Conservation (phyloP, 106 monocot genomes). For the Dendrobium chrysotoxum region DNA sequence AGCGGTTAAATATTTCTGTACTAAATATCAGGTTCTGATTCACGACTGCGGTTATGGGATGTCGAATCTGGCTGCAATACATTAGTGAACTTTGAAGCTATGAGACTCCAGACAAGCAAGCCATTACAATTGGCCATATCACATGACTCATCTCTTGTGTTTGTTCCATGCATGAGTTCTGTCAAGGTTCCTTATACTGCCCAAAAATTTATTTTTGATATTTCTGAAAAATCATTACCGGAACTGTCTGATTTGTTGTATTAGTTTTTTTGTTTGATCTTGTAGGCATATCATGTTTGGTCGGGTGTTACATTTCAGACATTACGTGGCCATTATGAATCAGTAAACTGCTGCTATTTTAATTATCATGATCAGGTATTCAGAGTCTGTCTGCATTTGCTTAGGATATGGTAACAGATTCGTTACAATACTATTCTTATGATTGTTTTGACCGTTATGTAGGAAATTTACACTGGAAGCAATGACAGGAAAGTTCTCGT, state of each 20-base stretch:
- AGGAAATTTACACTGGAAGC: conserved; percentile 97
- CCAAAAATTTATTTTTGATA: not conserved
- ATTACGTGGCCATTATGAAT: conserved; percentile 81
- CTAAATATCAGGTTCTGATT: conserved; percentile 70
- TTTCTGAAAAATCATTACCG: not conserved
- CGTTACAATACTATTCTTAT: not conserved
- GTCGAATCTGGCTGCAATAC: conserved; percentile 89
- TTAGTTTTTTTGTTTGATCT: not conserved
- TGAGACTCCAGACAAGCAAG: conserved; percentile 61
- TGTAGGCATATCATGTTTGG: conserved; percentile 80
- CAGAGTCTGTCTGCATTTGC: not conserved
- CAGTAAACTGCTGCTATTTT: conserved; percentile 76
- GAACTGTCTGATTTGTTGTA: not conserved
- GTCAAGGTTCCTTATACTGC: conserved; percentile 43
- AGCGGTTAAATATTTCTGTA: not conserved
- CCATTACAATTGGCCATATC: conserved; percentile 54
- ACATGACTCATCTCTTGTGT: conserved; percentile 71
- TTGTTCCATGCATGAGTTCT: conserved; percentile 78
- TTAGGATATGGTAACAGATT: not conserved
- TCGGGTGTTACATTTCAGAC: conserved; percentile 48
- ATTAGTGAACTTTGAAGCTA: conserved; percentile 83
- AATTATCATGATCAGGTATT: conserved; percentile 69
- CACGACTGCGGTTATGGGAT: conserved; percentile 88
- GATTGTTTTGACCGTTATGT: not conserved
- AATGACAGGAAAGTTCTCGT: conserved; percentile 86